Evolutionary conservation across 2,329 filamentous ascomycete genomes (phyloP).

Genomic region (Niveomyces coronatus): DNA sequence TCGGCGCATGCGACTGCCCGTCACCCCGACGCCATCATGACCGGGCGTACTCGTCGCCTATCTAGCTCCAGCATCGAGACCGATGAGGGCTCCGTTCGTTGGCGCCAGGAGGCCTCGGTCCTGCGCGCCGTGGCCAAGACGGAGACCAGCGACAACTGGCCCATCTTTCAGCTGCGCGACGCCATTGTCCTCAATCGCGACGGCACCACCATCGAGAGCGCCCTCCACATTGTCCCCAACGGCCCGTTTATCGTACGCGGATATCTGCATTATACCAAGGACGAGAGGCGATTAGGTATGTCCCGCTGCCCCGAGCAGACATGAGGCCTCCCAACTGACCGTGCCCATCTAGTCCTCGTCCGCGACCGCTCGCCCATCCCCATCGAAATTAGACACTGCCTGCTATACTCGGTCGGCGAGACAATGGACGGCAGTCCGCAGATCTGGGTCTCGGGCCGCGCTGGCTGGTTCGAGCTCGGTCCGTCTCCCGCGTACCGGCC

Average conservation of each 20-base stretch:
- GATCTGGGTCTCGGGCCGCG: slow-evolving; percentile 49
- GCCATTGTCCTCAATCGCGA: slow-evolving; percentile 48
- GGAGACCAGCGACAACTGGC: slow-evolving; percentile 40
- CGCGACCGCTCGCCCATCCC: slow-evolving; percentile 20
- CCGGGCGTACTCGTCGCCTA: slow-evolving; percentile 28
- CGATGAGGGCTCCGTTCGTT: slow-evolving; percentile 25
- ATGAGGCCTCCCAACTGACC: slow-evolving; percentile 3
- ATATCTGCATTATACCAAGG: slow-evolving; percentile 39
- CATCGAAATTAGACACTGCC: slow-evolving; percentile 44
- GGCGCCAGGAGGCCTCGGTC: slow-evolving; percentile 25
- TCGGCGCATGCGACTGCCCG: slow-evolving; percentile 5
- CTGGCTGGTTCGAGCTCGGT: slow-evolving; percentile 59
- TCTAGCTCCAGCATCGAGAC: slow-evolving; percentile 37
- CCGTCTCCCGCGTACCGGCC: slow-evolving; percentile 46
- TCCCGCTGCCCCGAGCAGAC: slow-evolving; percentile 1
- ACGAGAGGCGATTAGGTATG: slow-evolving; percentile 27
- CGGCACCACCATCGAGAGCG: slow-evolving; percentile 44
- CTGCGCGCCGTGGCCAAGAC: slow-evolving; percentile 18
- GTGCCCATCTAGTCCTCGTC: slow-evolving; percentile 19
- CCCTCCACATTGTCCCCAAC: slow-evolving; percentile 48
- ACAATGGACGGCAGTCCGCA: slow-evolving; percentile 39
- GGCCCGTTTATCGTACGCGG: slow-evolving; percentile 55
- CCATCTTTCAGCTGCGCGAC: slow-evolving; percentile 50
- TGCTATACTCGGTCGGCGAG: slow-evolving; percentile 43
- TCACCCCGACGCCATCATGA: slow-evolving; percentile 22